Conservation (phyloP, 345 rosid species). For the Laguncularia racemosa region DNA sequence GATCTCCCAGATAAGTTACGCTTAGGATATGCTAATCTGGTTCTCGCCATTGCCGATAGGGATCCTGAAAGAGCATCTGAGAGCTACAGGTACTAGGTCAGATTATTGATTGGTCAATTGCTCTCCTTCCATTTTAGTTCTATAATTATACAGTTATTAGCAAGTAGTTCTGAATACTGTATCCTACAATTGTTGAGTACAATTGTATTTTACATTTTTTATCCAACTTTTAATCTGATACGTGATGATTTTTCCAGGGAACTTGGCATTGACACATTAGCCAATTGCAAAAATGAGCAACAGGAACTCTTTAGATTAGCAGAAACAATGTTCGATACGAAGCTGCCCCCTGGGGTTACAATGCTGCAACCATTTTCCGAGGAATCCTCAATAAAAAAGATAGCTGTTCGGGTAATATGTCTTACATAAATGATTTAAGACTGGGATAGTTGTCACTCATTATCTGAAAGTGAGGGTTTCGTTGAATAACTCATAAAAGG, state of each 20-base stretch:
- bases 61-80: constrained; percentile 48
- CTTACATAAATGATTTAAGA: not conserved
- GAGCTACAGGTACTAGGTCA: constrained; percentile 59
- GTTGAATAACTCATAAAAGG: no score
- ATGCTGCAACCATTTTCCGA: constrained; percentile 85
- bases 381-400: constrained; percentile 70
- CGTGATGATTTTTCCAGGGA: constrained; percentile 32
- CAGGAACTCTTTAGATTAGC: constrained; percentile 72
- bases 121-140: not conserved
- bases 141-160: no score
- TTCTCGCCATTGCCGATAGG: constrained; percentile 79
- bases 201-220: no score
- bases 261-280: constrained; percentile 65
- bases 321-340: constrained; percentile 79
- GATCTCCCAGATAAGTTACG: constrained; percentile 79
- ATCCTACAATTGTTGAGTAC: no score
- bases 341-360: constrained; percentile 72
- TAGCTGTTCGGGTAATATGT: constrained; percentile 51
- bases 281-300: constrained; percentile 53
- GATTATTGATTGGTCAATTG: not conserved
- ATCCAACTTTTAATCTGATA: no score
- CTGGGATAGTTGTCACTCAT: no score
- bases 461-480: no score
- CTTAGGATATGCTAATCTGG: constrained; percentile 83
- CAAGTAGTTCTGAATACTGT: no score